A percentile compares a stretch with the other conserved stretches of the same genome.
phyloP scores from a whole-genome alignment of 176 grass and related monocot genomes.

The Musa itinerans region DNA sequence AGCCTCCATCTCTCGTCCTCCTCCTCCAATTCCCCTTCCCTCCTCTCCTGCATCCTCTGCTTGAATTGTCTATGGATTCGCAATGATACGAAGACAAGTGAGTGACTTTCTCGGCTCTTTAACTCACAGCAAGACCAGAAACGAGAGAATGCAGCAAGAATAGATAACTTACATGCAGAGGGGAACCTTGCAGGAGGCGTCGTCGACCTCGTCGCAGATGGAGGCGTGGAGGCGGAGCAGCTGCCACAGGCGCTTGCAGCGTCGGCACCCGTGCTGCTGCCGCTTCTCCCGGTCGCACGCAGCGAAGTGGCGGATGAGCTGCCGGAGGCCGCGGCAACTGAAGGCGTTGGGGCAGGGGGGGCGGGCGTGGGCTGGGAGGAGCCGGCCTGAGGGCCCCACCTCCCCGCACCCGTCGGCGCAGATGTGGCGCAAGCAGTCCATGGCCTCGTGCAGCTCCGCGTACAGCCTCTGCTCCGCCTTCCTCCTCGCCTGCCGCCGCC shows the following conservation, averaged over 20 bases:
- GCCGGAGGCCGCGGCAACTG: conserved; percentile 54
- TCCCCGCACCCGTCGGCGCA: conserved; percentile 57
- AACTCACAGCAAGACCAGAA: no score
- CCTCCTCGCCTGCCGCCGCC: conserved; percentile 34
- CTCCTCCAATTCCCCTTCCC: not conserved
- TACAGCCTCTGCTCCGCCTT: conserved; percentile 50
- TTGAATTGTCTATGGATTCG: not conserved
- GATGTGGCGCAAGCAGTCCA: conserved; percentile 72
- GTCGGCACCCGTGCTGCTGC: conserved; percentile 26
- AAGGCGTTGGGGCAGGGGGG: conserved; percentile 25
- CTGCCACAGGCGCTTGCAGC: conserved; percentile 77
- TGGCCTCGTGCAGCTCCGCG: conserved; percentile 68
- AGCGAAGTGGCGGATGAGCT: conserved; percentile 77
- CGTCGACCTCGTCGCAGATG: conserved; percentile 33
- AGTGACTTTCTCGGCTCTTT: not conserved
- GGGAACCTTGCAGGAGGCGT: conserved; percentile 42
- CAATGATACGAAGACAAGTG: not conserved
- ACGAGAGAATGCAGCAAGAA: no score
- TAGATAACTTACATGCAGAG: conserved; percentile 50
- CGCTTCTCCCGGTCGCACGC: conserved; percentile 34
- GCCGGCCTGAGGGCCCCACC: conserved; percentile 33
- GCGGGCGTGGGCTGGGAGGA: conserved; percentile 7
- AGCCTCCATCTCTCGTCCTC: not conserved
- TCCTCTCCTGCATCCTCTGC: not conserved
- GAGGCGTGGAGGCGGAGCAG: conserved; percentile 74